A percentile compares a stretch with the other conserved stretches of the same genome.
phyloP scores from a whole-genome alignment of 805 yeast genomes.

The Wickerhamomyces sydowiorum region DNA sequence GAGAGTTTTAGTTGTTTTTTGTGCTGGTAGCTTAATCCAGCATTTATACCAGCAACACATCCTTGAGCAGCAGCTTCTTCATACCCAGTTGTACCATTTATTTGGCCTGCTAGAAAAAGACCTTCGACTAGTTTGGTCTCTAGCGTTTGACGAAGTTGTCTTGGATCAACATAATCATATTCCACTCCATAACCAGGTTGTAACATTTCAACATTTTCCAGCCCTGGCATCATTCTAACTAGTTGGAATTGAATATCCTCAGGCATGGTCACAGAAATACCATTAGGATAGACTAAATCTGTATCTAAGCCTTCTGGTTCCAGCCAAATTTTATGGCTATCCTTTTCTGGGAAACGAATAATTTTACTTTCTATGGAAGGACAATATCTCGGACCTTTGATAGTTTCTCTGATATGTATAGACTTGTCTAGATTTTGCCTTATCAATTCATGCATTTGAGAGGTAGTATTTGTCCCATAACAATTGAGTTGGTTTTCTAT shows the following conservation, averaged over 20 bases:
- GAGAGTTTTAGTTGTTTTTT: conserved; percentile 46
- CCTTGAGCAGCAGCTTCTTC: conserved; percentile 99
- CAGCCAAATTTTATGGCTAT: conserved; percentile 81
- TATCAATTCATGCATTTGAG: conserved; percentile 64
- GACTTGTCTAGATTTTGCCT: conserved; percentile 70
- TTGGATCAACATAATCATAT: conserved; percentile 92
- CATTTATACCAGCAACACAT: conserved; percentile 90
- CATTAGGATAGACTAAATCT: conserved; percentile 91
- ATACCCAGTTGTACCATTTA: conserved; percentile 97
- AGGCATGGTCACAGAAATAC: conserved; percentile 95
- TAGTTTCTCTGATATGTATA: conserved; percentile 88
- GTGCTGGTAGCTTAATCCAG: conserved; percentile 53
- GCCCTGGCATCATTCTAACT: conserved; percentile 76
- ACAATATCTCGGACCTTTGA: conserved; percentile 95
- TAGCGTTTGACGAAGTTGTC: conserved; percentile 70
- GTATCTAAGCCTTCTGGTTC: conserved; percentile 94
- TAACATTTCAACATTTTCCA: conserved; percentile 79
- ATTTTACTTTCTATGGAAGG: conserved; percentile 94
- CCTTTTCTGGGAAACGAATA: conserved; percentile 70
- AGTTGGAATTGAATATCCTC: conserved; percentile 79
- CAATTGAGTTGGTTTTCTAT: conserved; percentile 62
- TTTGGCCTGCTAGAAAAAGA: conserved; percentile 89
- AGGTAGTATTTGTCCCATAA: conserved; percentile 74
- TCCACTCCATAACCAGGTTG: conserved; percentile 99
- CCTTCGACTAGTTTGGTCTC: conserved; percentile 81